These are phyloP conservation scores for Linum trigynum DNA, from an alignment of 345 rosid genomes.

Conservation along the genomic window DNA sequence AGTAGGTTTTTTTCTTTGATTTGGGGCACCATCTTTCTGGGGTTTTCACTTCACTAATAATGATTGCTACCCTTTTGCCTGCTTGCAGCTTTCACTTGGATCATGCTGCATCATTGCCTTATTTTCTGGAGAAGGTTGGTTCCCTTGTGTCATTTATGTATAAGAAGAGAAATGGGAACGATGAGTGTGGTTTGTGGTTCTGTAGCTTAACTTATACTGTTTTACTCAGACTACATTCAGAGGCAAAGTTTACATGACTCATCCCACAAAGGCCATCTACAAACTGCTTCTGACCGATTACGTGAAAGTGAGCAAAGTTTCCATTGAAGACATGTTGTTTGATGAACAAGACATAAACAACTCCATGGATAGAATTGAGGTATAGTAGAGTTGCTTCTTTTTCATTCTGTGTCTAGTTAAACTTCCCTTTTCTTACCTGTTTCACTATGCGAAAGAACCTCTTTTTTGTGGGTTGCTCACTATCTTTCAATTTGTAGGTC, in stretches of 20 bases:
- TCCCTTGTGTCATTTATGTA: background rate
- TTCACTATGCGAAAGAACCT: background rate
- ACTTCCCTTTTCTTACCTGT: background rate
- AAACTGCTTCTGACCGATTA: slow-evolving; percentile 81
- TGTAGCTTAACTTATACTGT: background rate
- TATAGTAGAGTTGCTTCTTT: slow-evolving; percentile 10
- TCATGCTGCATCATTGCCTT: slow-evolving; percentile 96
- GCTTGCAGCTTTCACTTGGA: slow-evolving; percentile 94
- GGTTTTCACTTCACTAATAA: background rate
- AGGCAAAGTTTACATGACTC: slow-evolving; percentile 92
- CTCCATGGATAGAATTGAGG: slow-evolving; percentile 98
- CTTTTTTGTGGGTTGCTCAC: background rate
- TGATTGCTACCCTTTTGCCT: slow-evolving; percentile 4
- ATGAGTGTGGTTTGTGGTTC: background rate
- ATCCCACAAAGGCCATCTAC: slow-evolving; percentile 93
- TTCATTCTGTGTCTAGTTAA: background rate
- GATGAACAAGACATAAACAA: slow-evolving; percentile 81
- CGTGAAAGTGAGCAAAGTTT: slow-evolving; percentile 95
- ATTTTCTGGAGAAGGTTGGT: slow-evolving; percentile 84
- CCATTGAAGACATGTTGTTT: slow-evolving; percentile 90
- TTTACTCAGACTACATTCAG: slow-evolving; percentile 66
- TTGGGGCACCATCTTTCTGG: background rate
- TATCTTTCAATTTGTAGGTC: slow-evolving; percentile 31
- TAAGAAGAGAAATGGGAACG: background rate
- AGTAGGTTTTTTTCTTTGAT: slow-evolving; percentile 32